phyloP scores from a whole-genome alignment of 257 asterid species.

The Solanum ossicruentum region DNA sequence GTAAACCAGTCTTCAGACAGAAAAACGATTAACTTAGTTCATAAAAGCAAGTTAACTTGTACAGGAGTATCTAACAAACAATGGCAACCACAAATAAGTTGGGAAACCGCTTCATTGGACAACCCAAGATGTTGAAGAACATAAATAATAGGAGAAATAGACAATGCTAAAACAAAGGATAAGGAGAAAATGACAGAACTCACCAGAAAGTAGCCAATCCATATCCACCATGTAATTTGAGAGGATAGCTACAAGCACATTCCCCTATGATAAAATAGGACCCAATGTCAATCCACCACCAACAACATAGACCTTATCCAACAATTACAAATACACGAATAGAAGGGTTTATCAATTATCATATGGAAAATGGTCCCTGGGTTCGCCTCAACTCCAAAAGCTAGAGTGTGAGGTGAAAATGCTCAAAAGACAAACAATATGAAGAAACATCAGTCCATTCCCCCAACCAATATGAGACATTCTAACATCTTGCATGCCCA shows the following conservation, averaged over 20 bases:
- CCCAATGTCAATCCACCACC: neutral
- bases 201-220: constrained; percentile 93
- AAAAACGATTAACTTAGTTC: neutral
- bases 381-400: neutral
- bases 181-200: constrained; percentile 11
- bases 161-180: neutral
- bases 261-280: constrained; percentile 37
- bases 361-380: neutral
- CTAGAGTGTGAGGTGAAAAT: neutral
- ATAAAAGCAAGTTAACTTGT: neutral
- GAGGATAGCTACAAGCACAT: constrained; percentile 61
- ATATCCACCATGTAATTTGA: constrained; percentile 95
- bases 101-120: neutral
- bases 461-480: neutral
- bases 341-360: neutral
- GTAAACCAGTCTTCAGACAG: neutral
- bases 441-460: neutral
- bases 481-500: neutral
- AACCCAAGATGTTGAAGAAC: neutral
- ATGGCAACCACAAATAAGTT: neutral
- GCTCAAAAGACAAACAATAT: neutral
- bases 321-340: neutral
- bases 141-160: neutral
- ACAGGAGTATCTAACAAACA: neutral
- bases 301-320: neutral